Percentiles rank a stretch among this genome's conserved stretches.
Conservation (phyloP, 2,329 filamentous ascomycete genomes). For the Byssoonygena ceratinophila region DNA sequence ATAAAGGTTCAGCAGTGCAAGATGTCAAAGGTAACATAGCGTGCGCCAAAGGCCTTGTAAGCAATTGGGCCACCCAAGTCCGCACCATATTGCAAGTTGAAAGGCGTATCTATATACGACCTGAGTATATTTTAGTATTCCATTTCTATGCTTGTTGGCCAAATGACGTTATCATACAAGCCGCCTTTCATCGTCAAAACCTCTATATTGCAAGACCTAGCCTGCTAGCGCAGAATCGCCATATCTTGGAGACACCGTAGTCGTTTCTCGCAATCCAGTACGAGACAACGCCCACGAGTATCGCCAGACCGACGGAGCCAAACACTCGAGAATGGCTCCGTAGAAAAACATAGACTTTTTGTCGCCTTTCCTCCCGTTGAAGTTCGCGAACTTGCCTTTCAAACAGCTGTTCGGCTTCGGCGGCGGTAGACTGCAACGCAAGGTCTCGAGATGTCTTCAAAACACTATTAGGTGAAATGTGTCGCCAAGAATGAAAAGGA, state of each 20-base stretch:
- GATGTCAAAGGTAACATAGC: too few species aligned
- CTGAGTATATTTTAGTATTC: too few species aligned
- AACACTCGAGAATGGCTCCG: constrained; percentile 58
- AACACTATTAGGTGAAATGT: constrained; percentile 64
- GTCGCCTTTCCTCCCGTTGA: constrained; percentile 50
- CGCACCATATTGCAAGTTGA: too few species aligned
- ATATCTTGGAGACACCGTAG: neutral
- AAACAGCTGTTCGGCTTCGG: constrained; percentile 59
- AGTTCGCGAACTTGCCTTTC: constrained; percentile 61
- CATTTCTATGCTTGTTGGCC: neutral
- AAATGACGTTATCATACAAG: neutral
- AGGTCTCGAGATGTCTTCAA: constrained; percentile 65
- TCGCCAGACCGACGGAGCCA: constrained; percentile 50
- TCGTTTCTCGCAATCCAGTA: constrained; percentile 50
- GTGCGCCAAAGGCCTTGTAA: too few species aligned
- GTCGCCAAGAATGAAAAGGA: constrained; percentile 53
- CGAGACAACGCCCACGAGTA: constrained; percentile 58
- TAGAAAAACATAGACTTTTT: constrained; percentile 43
- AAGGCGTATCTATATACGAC: too few species aligned
- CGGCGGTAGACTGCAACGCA: constrained; percentile 47
- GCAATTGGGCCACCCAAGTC: too few species aligned
- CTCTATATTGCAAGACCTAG: neutral
- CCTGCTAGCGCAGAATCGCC: too few species aligned
- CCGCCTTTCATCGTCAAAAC: neutral
- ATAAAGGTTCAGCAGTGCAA: too few species aligned